Percentiles rank a stretch among this genome's conserved stretches.
Conservation (phyloP, 371 early-diverging fungal species). For the Neoconidiobolus thromboides region DNA sequence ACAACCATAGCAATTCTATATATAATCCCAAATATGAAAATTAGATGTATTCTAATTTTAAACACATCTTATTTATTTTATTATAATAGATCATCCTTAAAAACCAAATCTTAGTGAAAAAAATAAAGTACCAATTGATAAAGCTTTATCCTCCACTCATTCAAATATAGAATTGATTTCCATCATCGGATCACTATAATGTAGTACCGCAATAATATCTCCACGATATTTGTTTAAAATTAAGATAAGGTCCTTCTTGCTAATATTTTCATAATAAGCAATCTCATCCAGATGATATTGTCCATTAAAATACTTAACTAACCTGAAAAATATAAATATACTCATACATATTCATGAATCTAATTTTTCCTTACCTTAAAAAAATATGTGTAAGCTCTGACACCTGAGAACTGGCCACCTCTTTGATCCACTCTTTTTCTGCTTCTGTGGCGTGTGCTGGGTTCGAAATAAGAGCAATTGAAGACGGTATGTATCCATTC, state of each 20-base stretch:
- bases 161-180: too few relatives aligned
- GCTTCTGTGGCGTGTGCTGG: constrained; percentile 22
- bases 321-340: background rate
- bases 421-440: constrained; percentile 25
- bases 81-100: too few relatives aligned
- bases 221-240: constrained; percentile 20
- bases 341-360: background rate
- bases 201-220: too few relatives aligned
- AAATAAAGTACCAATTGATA: too few relatives aligned
- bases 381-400: constrained; percentile 37
- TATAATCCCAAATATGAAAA: too few relatives aligned
- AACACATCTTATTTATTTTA: too few relatives aligned
- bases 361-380: constrained; percentile 16
- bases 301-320: constrained; percentile 56
- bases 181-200: too few relatives aligned
- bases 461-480: constrained; percentile 21
- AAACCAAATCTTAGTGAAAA: too few relatives aligned
- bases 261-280: constrained; percentile 48
- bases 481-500: constrained; percentile 12
- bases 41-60: too few relatives aligned
- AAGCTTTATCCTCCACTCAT: too few relatives aligned
- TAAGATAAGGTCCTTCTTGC: constrained; percentile 32
- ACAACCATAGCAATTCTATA: too few relatives aligned
- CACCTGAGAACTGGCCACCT: constrained; percentile 23
- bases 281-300: constrained; percentile 68